Conservation (phyloP, 768 basidiomycete genomes). For the Mycena indigotica region DNA sequence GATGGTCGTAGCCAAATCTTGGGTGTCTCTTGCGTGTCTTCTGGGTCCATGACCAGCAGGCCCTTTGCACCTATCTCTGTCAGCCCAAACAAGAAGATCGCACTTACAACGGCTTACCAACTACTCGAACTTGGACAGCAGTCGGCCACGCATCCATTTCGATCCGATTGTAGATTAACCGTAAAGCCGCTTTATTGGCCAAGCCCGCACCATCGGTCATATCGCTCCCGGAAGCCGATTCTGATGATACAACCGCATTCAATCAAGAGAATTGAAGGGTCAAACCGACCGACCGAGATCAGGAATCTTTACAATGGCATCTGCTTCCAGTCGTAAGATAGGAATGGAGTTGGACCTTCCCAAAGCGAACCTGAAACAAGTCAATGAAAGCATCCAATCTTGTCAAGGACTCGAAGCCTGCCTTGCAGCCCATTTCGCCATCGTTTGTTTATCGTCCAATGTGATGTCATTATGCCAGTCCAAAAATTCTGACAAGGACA, state of each 20-base stretch:
- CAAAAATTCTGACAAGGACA: conserved; percentile 44
- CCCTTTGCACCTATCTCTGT: conserved; percentile 27
- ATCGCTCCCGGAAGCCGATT: conserved; percentile 30
- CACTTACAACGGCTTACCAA: conserved; percentile 23
- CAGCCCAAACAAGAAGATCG: too few species aligned
- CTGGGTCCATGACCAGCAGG: conserved; percentile 33
- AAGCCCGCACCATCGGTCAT: conserved; percentile 47
- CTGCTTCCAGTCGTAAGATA: conserved; percentile 33
- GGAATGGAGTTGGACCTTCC: conserved; percentile 56
- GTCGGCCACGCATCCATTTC: conserved; percentile 37
- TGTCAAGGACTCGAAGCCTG: conserved; percentile 12
- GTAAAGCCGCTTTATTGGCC: conserved; percentile 35
- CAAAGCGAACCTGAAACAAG: conserved; percentile 33
- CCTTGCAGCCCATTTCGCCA: conserved; percentile 53
- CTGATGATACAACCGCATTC: too few species aligned
- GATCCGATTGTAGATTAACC: conserved; percentile 28
- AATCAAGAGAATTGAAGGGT: conserved; percentile 17
- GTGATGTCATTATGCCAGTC: conserved; percentile 47
- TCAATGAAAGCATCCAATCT: background rate
- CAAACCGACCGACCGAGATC: conserved; percentile 33
- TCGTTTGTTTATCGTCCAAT: conserved; percentile 44
- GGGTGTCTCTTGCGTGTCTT: conserved; percentile 29
- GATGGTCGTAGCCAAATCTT: conserved; percentile 36
- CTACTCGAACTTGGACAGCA: conserved; percentile 42
- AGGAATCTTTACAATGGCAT: conserved; percentile 32